Conservation (phyloP, 176 grass and related monocot genomes). For the Oryza australiensis region DNA sequence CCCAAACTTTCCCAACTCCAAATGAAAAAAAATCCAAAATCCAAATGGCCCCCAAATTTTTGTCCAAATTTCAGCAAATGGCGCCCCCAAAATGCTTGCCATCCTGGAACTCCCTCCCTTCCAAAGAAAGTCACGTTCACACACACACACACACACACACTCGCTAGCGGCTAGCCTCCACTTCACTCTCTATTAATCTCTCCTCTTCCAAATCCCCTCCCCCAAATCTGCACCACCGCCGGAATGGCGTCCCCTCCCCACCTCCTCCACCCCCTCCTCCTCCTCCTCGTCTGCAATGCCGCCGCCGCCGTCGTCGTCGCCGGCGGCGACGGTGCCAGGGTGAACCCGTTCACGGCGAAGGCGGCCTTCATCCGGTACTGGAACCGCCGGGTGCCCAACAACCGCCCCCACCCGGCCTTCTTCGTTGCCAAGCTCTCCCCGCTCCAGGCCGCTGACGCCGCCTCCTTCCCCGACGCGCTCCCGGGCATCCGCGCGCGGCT, state of each 20-base stretch:
- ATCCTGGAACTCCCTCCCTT: no score
- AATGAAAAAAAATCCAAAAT: no score
- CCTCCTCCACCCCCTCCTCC: background rate
- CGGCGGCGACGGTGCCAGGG: constrained; percentile 1
- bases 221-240: constrained; percentile 25
- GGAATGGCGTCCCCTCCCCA: constrained; percentile 37
- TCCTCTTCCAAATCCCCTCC: constrained; percentile 11
- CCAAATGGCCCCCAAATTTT: no score
- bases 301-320: background rate
- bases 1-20: background rate
- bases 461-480: constrained; percentile 36
- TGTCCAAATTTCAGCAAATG: no score
- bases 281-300: constrained; percentile 21
- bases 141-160: no score
- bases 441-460: constrained; percentile 44
- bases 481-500: constrained; percentile 30
- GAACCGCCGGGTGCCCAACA: constrained; percentile 85
- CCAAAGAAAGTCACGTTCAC: no score
- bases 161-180: no score
- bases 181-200: constrained; percentile 30
- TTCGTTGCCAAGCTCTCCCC: constrained; percentile 77
- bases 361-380: constrained; percentile 87
- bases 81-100: no score
- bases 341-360: constrained; percentile 82
- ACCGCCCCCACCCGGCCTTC: constrained; percentile 77